Conservation (phyloP, 176 grass and related monocot species). For the Carex myosuroides region DNA sequence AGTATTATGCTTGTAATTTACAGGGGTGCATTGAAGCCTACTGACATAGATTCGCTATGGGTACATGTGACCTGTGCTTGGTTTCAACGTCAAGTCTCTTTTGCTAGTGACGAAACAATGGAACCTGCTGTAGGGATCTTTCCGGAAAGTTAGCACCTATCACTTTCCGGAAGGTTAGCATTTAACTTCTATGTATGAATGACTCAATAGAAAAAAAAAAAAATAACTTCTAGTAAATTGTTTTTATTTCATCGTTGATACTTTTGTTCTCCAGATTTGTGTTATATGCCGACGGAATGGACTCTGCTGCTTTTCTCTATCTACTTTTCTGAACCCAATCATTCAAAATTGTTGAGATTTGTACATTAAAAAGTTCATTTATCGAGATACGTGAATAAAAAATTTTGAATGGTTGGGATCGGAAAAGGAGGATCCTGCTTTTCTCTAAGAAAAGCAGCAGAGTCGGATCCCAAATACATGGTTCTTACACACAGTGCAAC, state of each 20-base stretch:
- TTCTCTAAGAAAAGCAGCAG: no score
- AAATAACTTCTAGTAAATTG: neutral
- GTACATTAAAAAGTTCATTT: no score
- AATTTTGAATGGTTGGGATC: no score
- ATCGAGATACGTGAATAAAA: no score
- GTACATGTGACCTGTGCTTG: constrained; percentile 95
- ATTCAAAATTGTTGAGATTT: no score
- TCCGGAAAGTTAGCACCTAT: constrained; percentile 23
- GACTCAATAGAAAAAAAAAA: neutral
- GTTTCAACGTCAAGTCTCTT: constrained; percentile 97
- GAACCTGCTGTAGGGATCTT: constrained; percentile 94
- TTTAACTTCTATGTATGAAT: neutral
- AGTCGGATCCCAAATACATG: constrained; percentile 60
- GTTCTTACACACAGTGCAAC: constrained; percentile 91
- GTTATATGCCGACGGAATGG: constrained; percentile 52
- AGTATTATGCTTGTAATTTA: constrained; percentile 19
- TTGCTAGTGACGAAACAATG: constrained; percentile 92
- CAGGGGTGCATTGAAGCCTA: constrained; percentile 92
- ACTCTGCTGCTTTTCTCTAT: no score
- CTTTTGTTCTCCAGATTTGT: constrained; percentile 58
- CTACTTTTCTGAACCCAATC: no score
- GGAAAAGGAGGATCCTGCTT: no score
- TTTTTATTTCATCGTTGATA: constrained; percentile 13
- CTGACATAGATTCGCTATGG: constrained; percentile 78
- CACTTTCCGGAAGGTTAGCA: constrained; percentile 80